Evolutionary conservation across 1,284 basidiomycete genomes (phyloP).

Genomic region (Ceratobasidium sp.): DNA sequence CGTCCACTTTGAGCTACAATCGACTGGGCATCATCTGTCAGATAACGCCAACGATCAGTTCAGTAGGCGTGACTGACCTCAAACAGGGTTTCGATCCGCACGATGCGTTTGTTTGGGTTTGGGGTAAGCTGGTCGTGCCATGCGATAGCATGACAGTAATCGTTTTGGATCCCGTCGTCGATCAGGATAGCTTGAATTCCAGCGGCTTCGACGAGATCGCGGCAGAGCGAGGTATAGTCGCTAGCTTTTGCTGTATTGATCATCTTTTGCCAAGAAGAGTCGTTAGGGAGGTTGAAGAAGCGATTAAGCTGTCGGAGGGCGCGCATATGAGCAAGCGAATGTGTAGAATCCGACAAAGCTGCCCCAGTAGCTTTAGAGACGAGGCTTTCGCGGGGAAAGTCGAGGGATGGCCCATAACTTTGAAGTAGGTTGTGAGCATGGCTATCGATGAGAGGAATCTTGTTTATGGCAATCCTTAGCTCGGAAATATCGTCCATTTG

Average conservation of each 20-base stretch:
- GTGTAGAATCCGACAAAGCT: constrained; percentile 68
- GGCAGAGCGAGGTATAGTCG: constrained; percentile 70
- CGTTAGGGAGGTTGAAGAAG: constrained; percentile 58
- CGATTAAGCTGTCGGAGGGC: too few species aligned
- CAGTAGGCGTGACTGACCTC: neutral
- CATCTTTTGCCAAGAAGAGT: constrained; percentile 68
- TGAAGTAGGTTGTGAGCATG: constrained; percentile 79
- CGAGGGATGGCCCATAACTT: constrained; percentile 60
- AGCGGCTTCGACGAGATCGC: constrained; percentile 65
- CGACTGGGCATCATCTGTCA: constrained; percentile 28
- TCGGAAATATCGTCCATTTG: neutral
- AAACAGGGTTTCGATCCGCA: constrained; percentile 67
- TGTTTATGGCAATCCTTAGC: neutral
- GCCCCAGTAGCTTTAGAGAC: constrained; percentile 72
- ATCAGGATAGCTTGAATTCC: constrained; percentile 75
- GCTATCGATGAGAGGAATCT: constrained; percentile 72
- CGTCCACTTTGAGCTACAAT: constrained; percentile 67
- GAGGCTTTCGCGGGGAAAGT: constrained; percentile 70
- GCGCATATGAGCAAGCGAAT: constrained; percentile 69
- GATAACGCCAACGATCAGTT: neutral
- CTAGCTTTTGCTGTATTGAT: constrained; percentile 62
- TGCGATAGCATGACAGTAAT: constrained; percentile 65
- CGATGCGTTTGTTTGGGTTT: constrained; percentile 69
- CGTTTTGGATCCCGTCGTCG: constrained; percentile 75
- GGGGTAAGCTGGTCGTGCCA: constrained; percentile 74